A percentile compares a stretch with the other conserved stretches of the same genome.
These are phyloP conservation scores for Backusella parvicylindrica DNA, from an alignment of 192 early-diverging fungal species.

Conservation along the genomic window DNA sequence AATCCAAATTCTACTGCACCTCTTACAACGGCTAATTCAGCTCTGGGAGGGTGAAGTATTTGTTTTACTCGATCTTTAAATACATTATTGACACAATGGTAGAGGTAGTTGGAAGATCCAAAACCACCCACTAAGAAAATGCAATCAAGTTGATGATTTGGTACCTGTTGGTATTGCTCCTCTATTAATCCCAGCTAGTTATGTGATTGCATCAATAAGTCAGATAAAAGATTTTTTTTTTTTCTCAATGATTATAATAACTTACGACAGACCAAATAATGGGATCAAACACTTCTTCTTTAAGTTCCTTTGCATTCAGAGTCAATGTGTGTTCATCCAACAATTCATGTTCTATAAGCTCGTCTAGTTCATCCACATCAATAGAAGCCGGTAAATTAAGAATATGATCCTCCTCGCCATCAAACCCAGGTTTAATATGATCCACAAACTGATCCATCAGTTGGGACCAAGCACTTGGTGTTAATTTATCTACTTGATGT, in stretches of 20 bases:
- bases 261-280: background rate
- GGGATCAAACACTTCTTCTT: background rate
- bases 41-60: constrained; percentile 39
- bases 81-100: constrained; percentile 27
- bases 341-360: constrained; percentile 6
- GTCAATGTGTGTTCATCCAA: background rate
- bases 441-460: constrained; percentile 46
- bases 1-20: constrained; percentile 44
- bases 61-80: constrained; percentile 35
- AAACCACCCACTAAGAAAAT: constrained; percentile 55
- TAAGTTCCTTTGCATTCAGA: background rate
- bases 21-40: constrained; percentile 45
- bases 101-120: constrained; percentile 44
- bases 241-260: background rate
- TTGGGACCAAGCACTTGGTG: background rate
- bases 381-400: constrained; percentile 40
- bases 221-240: no score
- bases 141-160: constrained; percentile 29
- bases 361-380: constrained; percentile 20
- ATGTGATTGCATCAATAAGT: no score
- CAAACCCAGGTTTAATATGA: constrained; percentile 46
- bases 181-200: constrained; percentile 36
- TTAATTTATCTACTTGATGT: constrained; percentile 11
- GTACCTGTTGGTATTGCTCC: constrained; percentile 32
- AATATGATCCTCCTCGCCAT: constrained; percentile 41